phyloP scores from a whole-genome alignment of 148 eudicot genomes.

The Arctostaphylos glauca region DNA sequence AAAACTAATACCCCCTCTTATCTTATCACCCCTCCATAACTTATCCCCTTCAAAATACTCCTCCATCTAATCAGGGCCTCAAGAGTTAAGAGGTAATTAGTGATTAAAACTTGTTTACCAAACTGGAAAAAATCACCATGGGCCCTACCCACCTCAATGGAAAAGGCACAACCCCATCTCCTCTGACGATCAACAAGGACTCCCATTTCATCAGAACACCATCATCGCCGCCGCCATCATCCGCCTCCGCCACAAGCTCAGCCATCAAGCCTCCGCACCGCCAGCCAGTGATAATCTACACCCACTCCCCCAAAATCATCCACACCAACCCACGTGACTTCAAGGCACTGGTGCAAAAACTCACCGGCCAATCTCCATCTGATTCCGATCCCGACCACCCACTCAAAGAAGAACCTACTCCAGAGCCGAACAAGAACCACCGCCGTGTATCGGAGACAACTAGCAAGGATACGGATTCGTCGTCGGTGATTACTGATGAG shows the following conservation, averaged over 20 bases:
- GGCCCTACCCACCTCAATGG: constrained; percentile 23
- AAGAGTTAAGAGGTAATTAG: too few species aligned
- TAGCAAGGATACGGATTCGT: constrained; percentile 33
- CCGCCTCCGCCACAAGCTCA: not conserved
- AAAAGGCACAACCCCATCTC: constrained; percentile 1
- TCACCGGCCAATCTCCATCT: constrained; percentile 42
- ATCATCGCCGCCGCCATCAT: constrained; percentile 18
- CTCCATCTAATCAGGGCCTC: too few species aligned
- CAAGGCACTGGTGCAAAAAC: constrained; percentile 63
- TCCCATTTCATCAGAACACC: constrained; percentile 19
- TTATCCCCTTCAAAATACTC: too few species aligned
- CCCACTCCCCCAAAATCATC: constrained; percentile 48
- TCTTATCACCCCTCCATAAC: too few species aligned
- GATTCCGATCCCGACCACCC: constrained; percentile 44
- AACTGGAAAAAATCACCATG: constrained; percentile 9
- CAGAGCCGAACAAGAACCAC: not conserved
- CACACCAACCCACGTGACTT: constrained; percentile 52
- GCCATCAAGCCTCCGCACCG: constrained; percentile 18
- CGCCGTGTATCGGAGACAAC: not conserved
- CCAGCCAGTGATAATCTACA: constrained; percentile 43
- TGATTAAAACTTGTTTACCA: not conserved
- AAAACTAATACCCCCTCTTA: too few species aligned
- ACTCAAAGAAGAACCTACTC: constrained; percentile 8
- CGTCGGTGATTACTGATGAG: constrained; percentile 33
- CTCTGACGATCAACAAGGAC: constrained; percentile 28